A percentile compares a stretch with the other conserved stretches of the same genome.
phyloP scores from a whole-genome alignment of 2,329 filamentous ascomycete genomes.

The Epichloe bromicola region DNA sequence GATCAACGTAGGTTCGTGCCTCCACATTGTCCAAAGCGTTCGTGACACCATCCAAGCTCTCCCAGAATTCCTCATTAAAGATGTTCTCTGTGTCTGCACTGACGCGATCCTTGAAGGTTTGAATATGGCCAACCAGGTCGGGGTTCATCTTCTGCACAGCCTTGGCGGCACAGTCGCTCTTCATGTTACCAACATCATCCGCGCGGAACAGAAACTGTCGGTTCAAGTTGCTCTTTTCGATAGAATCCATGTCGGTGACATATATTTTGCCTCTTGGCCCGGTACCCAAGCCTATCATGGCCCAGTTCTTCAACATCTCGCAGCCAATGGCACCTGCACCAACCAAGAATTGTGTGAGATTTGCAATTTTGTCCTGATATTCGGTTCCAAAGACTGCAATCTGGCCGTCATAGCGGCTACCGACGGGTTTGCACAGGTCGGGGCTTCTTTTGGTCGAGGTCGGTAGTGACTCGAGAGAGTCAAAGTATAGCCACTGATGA shows the following conservation, averaged over 20 bases:
- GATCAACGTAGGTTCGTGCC: slow-evolving; percentile 89
- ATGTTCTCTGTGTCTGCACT: slow-evolving; percentile 84
- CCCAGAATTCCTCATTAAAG: slow-evolving; percentile 92
- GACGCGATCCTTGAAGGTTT: slow-evolving; percentile 76
- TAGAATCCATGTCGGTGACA: slow-evolving; percentile 96
- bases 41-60: slow-evolving; percentile 74
- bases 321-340: slow-evolving; percentile 95
- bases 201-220: slow-evolving; percentile 91
- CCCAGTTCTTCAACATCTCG: slow-evolving; percentile 99
- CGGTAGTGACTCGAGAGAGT: slow-evolving; percentile 91
- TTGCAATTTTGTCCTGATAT: slow-evolving; percentile 86
- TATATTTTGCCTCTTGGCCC: slow-evolving; percentile 80
- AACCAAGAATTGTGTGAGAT: slow-evolving; percentile 85
- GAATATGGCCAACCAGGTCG: slow-evolving; percentile 75
- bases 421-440: slow-evolving; percentile 74
- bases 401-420: slow-evolving; percentile 87
- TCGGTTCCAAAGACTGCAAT: slow-evolving; percentile 91
- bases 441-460: slow-evolving; percentile 61
- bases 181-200: slow-evolving; percentile 87
- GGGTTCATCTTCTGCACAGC: slow-evolving; percentile 96
- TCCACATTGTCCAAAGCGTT: slow-evolving; percentile 97
- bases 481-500: slow-evolving; percentile 92
- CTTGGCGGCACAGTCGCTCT: slow-evolving; percentile 85
- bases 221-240: slow-evolving; percentile 98
- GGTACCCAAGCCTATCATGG: slow-evolving; percentile 89